phyloP scores from a whole-genome alignment of 1,139 yeast genomes.

The Hemisphaericaspora xylanilytica region DNA sequence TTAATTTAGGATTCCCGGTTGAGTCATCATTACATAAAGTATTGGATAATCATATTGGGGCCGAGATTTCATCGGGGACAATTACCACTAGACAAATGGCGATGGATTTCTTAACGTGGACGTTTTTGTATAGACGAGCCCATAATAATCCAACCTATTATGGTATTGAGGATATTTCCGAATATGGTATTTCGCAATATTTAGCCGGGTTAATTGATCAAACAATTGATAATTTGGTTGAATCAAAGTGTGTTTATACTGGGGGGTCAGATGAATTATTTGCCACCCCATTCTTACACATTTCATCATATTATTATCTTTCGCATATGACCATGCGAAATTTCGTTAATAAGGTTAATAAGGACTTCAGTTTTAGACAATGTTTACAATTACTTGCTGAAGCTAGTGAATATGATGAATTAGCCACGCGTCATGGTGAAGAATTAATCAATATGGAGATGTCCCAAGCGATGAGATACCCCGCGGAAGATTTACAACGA shows the following conservation, averaged over 20 bases:
- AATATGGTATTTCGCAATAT: slow-evolving; percentile 68
- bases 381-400: slow-evolving; percentile 71
- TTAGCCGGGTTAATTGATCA: slow-evolving; percentile 70
- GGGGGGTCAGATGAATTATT: slow-evolving; percentile 51
- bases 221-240: slow-evolving; percentile 64
- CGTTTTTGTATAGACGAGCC: slow-evolving; percentile 88
- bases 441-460: slow-evolving; percentile 88
- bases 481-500: slow-evolving; percentile 63
- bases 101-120: slow-evolving; percentile 90
- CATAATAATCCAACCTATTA: slow-evolving; percentile 96
- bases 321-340: slow-evolving; percentile 86
- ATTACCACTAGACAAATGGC: slow-evolving; percentile 83
- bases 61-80: slow-evolving; percentile 90
- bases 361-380: slow-evolving; percentile 59
- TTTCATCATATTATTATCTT: slow-evolving; percentile 88
- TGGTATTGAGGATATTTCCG: slow-evolving; percentile 71
- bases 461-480: slow-evolving; percentile 76
- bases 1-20: slow-evolving; percentile 96
- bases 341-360: slow-evolving; percentile 52
- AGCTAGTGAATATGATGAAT: slow-evolving; percentile 87
- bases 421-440: slow-evolving; percentile 94
- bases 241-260: slow-evolving; percentile 66
- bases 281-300: slow-evolving; percentile 80
- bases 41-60: slow-evolving; percentile 92
- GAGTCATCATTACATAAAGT: slow-evolving; percentile 94